Conservation (phyloP, 495 filamentous ascomycete genomes). For the Penicillium arizonense region DNA sequence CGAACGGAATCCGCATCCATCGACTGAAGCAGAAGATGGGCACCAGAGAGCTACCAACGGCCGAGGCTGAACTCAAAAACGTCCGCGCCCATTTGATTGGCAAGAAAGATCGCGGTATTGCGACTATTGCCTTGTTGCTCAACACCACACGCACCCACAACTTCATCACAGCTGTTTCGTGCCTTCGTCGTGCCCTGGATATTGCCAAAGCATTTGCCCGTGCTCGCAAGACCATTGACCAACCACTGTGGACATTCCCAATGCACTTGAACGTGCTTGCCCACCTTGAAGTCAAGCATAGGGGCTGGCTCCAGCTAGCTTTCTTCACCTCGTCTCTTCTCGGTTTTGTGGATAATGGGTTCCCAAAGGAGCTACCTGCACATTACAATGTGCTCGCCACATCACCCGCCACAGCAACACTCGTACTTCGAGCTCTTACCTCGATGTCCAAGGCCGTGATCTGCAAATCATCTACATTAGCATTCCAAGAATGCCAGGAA, state of each 20-base stretch:
- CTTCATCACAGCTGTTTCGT: slow-evolving; percentile 52
- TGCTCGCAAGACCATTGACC: slow-evolving; percentile 47
- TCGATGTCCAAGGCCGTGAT: slow-evolving; percentile 61
- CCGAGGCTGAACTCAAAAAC: slow-evolving; percentile 61
- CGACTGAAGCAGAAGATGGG: slow-evolving; percentile 71
- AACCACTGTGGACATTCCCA: slow-evolving; percentile 49
- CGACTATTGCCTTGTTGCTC: slow-evolving; percentile 60
- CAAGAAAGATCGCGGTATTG: slow-evolving; percentile 56
- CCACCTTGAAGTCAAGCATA: slow-evolving; percentile 48
- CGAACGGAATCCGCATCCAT: slow-evolving; percentile 65
- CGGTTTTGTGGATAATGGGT: slow-evolving; percentile 47
- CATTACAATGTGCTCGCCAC: slow-evolving; percentile 15
- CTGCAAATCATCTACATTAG: slow-evolving; percentile 51
- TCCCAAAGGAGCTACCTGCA: slow-evolving; percentile 3
- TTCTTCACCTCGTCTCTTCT: slow-evolving; percentile 61
- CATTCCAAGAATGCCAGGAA: slow-evolving; percentile 63
- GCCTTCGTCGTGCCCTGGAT: slow-evolving; percentile 57
- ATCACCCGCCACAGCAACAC: slow-evolving; percentile 13
- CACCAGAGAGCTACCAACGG: slow-evolving; percentile 66
- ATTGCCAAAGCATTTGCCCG: slow-evolving; percentile 56
- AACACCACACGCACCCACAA: slow-evolving; percentile 67
- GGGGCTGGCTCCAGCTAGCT: slow-evolving; percentile 54
- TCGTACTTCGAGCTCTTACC: slow-evolving; percentile 61
- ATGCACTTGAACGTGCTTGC: slow-evolving; percentile 61
- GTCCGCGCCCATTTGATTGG: slow-evolving; percentile 65